Conservation (phyloP, 495 filamentous ascomycete genomes). For the Thozetella sp. region DNA sequence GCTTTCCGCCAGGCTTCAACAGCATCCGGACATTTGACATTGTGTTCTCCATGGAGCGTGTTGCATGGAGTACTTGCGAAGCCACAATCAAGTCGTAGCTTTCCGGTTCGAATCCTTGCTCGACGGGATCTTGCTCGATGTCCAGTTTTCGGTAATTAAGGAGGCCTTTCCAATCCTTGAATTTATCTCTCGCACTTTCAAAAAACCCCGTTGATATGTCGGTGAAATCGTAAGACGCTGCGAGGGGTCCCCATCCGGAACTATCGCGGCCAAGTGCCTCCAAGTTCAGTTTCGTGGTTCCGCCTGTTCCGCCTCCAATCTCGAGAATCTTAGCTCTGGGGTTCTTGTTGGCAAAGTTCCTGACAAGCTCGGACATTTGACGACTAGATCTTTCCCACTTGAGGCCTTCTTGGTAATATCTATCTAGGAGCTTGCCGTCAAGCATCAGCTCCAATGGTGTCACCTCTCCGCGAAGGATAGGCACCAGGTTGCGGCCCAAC, state of each 20-base stretch:
- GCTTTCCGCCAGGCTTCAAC: constrained; percentile 37
- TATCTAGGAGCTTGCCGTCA: background rate
- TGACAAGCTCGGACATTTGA: constrained; percentile 27
- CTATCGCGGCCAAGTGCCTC: constrained; percentile 23
- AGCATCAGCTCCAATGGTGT: background rate
- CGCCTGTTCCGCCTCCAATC: constrained; percentile 55
- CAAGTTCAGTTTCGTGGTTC: constrained; percentile 39
- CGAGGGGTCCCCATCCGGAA: constrained; percentile 7
- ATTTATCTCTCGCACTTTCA: constrained; percentile 43
- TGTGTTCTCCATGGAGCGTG: constrained; percentile 42
- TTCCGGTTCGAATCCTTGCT: constrained; percentile 46
- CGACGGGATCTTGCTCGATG: constrained; percentile 40
- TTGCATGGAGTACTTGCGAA: constrained; percentile 55
- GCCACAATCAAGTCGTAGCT: constrained; percentile 55
- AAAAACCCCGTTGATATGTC: constrained; percentile 57
- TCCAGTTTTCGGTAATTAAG: constrained; percentile 42
- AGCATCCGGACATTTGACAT: constrained; percentile 44
- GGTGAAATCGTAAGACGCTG: constrained; percentile 49
- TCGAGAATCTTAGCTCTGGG: constrained; percentile 46
- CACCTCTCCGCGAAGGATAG: background rate
- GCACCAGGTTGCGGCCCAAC: background rate
- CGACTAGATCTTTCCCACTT: constrained; percentile 11
- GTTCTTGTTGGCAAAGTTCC: constrained; percentile 37
- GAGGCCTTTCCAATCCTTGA: constrained; percentile 30
- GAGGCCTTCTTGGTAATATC: background rate